Evolutionary conservation across 2,329 filamentous ascomycete species (phyloP).

Genomic region (Alternaria arbusti): DNA sequence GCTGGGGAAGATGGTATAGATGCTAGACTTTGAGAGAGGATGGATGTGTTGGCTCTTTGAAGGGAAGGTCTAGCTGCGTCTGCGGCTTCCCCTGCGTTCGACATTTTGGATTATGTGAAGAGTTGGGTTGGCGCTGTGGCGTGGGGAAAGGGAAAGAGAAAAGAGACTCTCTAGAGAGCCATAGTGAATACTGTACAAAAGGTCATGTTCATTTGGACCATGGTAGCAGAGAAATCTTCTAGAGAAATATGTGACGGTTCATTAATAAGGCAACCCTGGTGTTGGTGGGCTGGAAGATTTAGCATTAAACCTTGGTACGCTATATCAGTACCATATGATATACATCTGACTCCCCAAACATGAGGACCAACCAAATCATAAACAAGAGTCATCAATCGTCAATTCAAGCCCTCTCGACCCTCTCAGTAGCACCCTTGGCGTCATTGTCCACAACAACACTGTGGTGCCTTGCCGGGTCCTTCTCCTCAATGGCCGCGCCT

Average conservation of each 20-base stretch:
- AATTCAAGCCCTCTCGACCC: conserved; percentile 1
- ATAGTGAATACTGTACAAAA: not conserved
- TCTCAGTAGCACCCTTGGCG: conserved; percentile 27
- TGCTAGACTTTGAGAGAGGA: not conserved
- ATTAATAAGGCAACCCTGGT: not conserved
- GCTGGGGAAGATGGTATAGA: not conserved
- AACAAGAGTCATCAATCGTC: not conserved
- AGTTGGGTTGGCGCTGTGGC: too few species aligned
- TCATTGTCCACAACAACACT: conserved; percentile 28
- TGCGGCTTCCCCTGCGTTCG: not conserved
- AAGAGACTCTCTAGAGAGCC: not conserved
- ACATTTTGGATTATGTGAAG: not conserved
- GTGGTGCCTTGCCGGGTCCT: conserved; percentile 42
- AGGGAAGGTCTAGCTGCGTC: not conserved
- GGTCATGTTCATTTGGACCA: not conserved
- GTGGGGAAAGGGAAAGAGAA: too few species aligned
- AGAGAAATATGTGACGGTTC: not conserved
- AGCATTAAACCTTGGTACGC: conserved; percentile 2
- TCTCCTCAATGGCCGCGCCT: conserved; percentile 57
- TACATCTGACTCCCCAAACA: not conserved
- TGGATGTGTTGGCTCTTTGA: not conserved
- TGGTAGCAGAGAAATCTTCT: not conserved
- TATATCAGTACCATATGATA: not conserved
- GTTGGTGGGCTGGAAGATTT: not conserved
- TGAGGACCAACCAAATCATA: not conserved